Percentiles rank a stretch among this genome's conserved stretches.
Conservation (phyloP, 352 stramenopile genomes). For the Saprolegnia parasitica region DNA sequence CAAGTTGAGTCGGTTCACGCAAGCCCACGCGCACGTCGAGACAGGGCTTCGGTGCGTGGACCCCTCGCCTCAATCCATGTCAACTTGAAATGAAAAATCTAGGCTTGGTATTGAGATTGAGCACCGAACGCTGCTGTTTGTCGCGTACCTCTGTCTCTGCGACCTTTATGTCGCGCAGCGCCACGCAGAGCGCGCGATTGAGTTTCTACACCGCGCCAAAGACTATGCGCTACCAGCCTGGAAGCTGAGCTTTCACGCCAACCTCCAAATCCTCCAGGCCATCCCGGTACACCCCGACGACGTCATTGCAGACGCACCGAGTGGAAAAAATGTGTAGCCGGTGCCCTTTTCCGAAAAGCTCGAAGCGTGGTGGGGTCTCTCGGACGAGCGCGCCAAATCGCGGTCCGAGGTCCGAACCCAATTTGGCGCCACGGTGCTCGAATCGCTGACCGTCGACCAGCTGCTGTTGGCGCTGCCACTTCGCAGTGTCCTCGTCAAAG, state of each 20-base stretch:
- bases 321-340: too few species aligned
- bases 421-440: not conserved
- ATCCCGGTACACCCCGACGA: not conserved
- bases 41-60: conserved; percentile 15
- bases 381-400: not conserved
- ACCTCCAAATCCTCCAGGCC: conserved; percentile 17
- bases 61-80: too few species aligned
- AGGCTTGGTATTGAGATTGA: conserved; percentile 18
- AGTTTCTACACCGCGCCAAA: not conserved
- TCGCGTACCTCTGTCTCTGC: conserved; percentile 6
- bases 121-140: conserved; percentile 6
- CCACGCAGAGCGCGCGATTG: not conserved
- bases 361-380: conserved; percentile 6
- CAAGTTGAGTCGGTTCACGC: not conserved
- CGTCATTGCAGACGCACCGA: too few species aligned
- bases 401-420: not conserved
- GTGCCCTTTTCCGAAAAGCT: conserved; percentile 6
- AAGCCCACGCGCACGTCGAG: conserved; percentile 15
- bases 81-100: too few species aligned
- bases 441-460: not conserved
- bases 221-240: conserved; percentile 2
- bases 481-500: conserved; percentile 21
- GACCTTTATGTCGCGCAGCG: conserved; percentile 5
- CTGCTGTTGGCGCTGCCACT: not conserved
- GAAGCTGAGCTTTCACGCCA: conserved; percentile 7